Evolutionary conservation across 2,329 filamentous ascomycete genomes (phyloP).

Genomic region (Zymoseptoria brevis): DNA sequence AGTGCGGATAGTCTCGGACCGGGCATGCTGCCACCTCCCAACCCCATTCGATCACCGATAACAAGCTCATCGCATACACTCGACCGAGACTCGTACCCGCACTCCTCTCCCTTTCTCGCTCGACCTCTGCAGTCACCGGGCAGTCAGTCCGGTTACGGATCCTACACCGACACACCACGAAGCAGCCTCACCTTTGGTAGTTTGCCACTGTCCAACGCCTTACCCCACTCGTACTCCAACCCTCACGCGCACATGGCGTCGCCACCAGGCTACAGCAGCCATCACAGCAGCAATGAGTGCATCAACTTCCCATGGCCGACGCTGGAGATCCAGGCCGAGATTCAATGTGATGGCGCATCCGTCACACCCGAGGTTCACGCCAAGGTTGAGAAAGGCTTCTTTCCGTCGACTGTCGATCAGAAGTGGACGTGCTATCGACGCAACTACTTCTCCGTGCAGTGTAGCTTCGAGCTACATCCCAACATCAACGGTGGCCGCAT

Average conservation of each 20-base stretch:
- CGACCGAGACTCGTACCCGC: conserved; percentile 24
- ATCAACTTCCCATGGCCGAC: conserved; percentile 39
- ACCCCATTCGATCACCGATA: conserved; percentile 20
- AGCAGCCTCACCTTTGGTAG: conserved; percentile 18
- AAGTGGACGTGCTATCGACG: conserved; percentile 90
- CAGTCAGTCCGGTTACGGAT: conserved; percentile 21
- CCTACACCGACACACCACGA: conserved; percentile 28
- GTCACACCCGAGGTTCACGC: conserved; percentile 69
- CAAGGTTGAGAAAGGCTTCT: conserved; percentile 84
- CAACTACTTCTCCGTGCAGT: conserved; percentile 84
- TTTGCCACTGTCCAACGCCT: conserved; percentile 19
- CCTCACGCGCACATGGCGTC: conserved; percentile 23
- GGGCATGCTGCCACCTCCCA: conserved; percentile 23
- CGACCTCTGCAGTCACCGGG: conserved; percentile 23
- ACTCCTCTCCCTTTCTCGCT: conserved; percentile 20
- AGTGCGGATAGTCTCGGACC: conserved; percentile 23
- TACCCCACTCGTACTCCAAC: conserved; percentile 9
- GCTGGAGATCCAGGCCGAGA: conserved; percentile 48
- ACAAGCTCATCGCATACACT: conserved; percentile 20
- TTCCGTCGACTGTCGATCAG: conserved; percentile 56
- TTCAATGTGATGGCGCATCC: conserved; percentile 51
- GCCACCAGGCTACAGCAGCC: conserved; percentile 20
- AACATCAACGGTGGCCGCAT: conserved; percentile 49
- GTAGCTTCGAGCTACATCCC: conserved; percentile 65
- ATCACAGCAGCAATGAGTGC: conserved; percentile 19